Percentiles rank a stretch among this genome's conserved stretches.
Evolutionary conservation across 805 yeast genomes (phyloP).

Genomic region (Pichia ethanolica): DNA sequence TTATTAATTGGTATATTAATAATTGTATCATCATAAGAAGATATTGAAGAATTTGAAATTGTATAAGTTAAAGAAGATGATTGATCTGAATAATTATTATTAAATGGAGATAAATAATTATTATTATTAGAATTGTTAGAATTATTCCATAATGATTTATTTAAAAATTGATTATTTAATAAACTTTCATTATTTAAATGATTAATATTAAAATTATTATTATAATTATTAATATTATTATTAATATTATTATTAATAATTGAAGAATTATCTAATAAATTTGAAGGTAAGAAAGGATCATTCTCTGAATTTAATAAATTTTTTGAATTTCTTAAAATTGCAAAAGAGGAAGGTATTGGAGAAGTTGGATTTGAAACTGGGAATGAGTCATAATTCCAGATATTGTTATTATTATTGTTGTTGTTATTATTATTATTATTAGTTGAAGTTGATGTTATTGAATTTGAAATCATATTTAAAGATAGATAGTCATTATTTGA

Average conservation of each 20-base stretch:
- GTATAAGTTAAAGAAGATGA: not conserved
- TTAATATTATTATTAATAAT: not conserved
- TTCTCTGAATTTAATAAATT: not conserved
- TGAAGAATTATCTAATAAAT: not conserved
- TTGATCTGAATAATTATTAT: not conserved
- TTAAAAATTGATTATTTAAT: conserved; percentile 5
- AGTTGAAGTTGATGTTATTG: not conserved
- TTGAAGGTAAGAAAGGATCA: conserved; percentile 6
- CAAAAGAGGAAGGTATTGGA: conserved; percentile 5
- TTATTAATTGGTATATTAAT: too few species aligned
- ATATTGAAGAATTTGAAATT: not conserved
- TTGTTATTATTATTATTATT: conserved; percentile 18
- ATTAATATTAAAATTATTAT: not conserved
- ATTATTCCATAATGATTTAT: not conserved
- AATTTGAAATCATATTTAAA: not conserved
- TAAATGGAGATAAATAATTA: not conserved
- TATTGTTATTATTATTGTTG: conserved; percentile 11
- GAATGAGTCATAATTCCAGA: too few species aligned
- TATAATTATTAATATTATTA: too few species aligned
- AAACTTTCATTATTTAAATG: not conserved
- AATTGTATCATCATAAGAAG: conserved; percentile 1
- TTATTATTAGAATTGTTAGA: not conserved
- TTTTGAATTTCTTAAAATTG: conserved; percentile 2
- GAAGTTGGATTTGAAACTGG: conserved; percentile 22
- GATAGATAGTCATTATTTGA: too few species aligned